These are phyloP conservation scores for Irpex sp. DNA, from an alignment of 1,284 basidiomycete genomes.

Conservation along the genomic window DNA sequence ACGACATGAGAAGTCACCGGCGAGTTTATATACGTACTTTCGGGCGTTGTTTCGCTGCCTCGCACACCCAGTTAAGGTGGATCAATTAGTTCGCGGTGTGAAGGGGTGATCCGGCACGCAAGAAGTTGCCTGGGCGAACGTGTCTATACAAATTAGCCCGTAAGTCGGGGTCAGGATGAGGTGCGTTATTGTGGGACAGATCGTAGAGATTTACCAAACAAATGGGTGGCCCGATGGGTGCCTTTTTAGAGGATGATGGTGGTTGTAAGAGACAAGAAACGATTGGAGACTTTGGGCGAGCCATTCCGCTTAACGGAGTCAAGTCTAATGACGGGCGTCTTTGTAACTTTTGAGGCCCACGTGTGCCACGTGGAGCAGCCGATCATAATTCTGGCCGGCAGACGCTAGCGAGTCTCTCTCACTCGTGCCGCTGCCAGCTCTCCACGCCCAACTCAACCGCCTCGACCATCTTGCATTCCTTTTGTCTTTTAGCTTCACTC, in stretches of 20 bases:
- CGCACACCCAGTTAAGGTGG: conserved; percentile 1
- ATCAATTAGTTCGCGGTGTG: background rate
- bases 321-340: background rate
- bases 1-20: background rate
- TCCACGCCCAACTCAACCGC: background rate
- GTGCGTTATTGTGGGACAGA: background rate
- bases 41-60: conserved; percentile 7
- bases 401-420: background rate
- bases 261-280: conserved; percentile 1
- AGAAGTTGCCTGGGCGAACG: background rate
- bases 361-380: conserved; percentile 1
- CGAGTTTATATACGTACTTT: background rate
- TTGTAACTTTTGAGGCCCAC: background rate
- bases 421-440: conserved; percentile 1
- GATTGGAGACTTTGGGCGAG: background rate
- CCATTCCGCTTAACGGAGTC: background rate
- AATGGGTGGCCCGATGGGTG: background rate
- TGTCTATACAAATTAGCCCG: background rate
- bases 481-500: background rate
- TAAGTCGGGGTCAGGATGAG: background rate
- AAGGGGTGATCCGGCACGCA: background rate
- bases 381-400: conserved; percentile 5
- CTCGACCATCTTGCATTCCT: background rate
- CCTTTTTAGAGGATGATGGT: background rate
- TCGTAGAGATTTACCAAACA: background rate